Evolutionary conservation across 768 basidiomycete genomes (phyloP), one percentile per base, ranked within the genome.

Genomic region (Cyathus striatus): DNA sequence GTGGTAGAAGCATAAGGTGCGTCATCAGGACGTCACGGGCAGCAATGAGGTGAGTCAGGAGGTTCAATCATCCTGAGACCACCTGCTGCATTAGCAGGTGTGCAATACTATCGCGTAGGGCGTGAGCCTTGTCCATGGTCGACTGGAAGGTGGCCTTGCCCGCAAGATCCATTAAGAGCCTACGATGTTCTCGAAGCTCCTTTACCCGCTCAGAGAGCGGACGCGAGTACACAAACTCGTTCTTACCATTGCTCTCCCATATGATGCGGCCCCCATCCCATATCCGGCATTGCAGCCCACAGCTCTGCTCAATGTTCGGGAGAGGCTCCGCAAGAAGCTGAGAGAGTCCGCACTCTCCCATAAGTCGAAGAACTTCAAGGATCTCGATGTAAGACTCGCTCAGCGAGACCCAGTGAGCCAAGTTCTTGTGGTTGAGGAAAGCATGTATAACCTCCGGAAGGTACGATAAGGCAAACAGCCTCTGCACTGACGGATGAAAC

Each of bases 121-220:
- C 56, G 41, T 65, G 61, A 46, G 66, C 60, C 59, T 65, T 65
- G 34, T 61, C 59, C 46, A 64, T 59, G 35, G 67, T 69, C 33
- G 59, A 57, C 23, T 50, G 43, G 43, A 69, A 68, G 50, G 57
- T 53, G 36, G 64, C 50, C 38, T 51, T 63, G 3, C 48, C 50
- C 38, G 59, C 60, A 16, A 65, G 46, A 41, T 51, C 51, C 50
- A 56, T 52, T 41, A 71, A 48, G 44, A 54, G 57, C 12, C 50
- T 49, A 6, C 60, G 46, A 42, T 60, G 54, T 5, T 22, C 44
- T 49, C 65, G 64, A 14, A 69, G 54, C 30, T 56, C 50, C 37
- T 46, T 51, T 22, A 62, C 54, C 23, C 60, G 44, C 14, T 60
- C 60, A 24, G 43, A 45, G 26, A 53, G 38, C 6, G 46, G 45